Evolutionary conservation across 441 rosid species (phyloP), one percentile per base, ranked within the genome.

Genomic region (Adansonia gregorii): DNA sequence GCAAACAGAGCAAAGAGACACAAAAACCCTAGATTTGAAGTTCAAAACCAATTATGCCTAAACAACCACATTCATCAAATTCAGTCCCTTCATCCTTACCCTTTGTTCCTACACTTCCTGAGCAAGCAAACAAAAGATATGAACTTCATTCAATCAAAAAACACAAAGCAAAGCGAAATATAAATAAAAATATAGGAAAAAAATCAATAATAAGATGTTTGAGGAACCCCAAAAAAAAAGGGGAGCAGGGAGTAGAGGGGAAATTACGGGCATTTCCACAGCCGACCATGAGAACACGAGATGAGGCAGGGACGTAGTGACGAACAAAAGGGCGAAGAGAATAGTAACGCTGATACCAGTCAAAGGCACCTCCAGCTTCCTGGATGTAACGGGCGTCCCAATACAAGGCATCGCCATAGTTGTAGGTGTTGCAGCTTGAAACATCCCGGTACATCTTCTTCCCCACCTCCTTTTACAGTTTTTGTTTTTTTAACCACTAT

Each of bases 311-410:
- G 67, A 93, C 79, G 77, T 87, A 87, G 76, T 15, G 82, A 74
- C 94, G 91, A 73, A 93, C 85, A 72, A 93, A 89, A 55, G 96
- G 97, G 19, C 98, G 92, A 19, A 95, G 98, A 58, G 94, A 87
- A 55, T 94, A 85, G 87, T 93, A 95, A 22, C 94, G 94, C 86
- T 95, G 98, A 86, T 93, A 95, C 98, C 99, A 93, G 75, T 95
- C 98, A 67, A 92, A 93, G 58, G 89, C 85, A 59, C 88, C 90
- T 1, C 84, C 91, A 17, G 55, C 74, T 60, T 92, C 97, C 80
- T 88, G 88, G 31, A 86, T 83, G 82, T 93, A 95, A 52, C 99
- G 90, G 14, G 93, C 87, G 87, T 95, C 93, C 99, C 97, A 95
- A 65, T 95, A 93, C 67, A 85, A 60, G 75, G 96, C 93, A 68